A percentile compares a stretch with the other conserved stretches of the same genome.
Conservation (phyloP, 495 filamentous ascomycete genomes). For the Hypoxylon perforatum region DNA sequence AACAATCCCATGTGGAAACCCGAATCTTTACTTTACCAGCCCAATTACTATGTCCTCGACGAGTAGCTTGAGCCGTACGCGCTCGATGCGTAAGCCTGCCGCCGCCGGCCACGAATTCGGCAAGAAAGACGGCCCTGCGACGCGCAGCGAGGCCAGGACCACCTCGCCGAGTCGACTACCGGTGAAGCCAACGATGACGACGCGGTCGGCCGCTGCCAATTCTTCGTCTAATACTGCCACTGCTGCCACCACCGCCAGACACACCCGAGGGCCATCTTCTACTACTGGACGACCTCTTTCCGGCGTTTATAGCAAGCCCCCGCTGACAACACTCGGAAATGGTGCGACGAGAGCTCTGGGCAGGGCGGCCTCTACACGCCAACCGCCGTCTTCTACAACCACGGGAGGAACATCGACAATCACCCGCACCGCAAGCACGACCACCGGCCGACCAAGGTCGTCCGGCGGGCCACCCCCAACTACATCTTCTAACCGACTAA, state of each 20-base stretch:
- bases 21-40: not conserved
- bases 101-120: slow-evolving; percentile 24
- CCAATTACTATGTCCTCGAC: slow-evolving; percentile 44
- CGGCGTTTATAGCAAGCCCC: slow-evolving; percentile 20
- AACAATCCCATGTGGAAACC: slow-evolving; percentile 16
- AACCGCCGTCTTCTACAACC: slow-evolving; percentile 37
- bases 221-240: slow-evolving; percentile 44
- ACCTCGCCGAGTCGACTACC: slow-evolving; percentile 62
- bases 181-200: slow-evolving; percentile 51
- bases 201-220: slow-evolving; percentile 36
- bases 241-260: slow-evolving; percentile 35
- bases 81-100: slow-evolving; percentile 57
- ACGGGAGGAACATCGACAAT: slow-evolving; percentile 17
- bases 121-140: slow-evolving; percentile 19
- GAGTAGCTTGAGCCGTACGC: slow-evolving; percentile 52
- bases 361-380: slow-evolving; percentile 36
- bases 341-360: slow-evolving; percentile 31
- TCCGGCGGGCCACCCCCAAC: slow-evolving; percentile 34
- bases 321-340: slow-evolving; percentile 26
- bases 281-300: slow-evolving; percentile 27
- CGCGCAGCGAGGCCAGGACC: slow-evolving; percentile 31
- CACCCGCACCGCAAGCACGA: slow-evolving; percentile 32
- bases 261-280: slow-evolving; percentile 24
- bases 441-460: slow-evolving; percentile 31
- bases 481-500: slow-evolving; percentile 8